These are phyloP conservation scores for Barnettozyma pratensis DNA, from an alignment of 805 yeast species.

Conservation along the genomic window DNA sequence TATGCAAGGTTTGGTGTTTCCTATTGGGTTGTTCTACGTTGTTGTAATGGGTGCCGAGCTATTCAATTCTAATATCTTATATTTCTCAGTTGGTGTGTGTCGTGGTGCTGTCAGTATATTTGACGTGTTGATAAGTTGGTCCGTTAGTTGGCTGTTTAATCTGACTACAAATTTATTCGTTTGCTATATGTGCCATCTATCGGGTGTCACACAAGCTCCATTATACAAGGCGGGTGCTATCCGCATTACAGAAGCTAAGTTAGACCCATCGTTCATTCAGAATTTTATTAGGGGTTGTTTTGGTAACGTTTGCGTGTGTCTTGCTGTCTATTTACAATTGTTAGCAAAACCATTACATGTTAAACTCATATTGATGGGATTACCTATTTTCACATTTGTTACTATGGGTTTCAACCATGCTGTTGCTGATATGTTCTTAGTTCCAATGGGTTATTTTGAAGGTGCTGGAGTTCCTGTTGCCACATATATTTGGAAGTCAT, in stretches of 20 bases:
- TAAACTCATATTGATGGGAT: constrained; percentile 51
- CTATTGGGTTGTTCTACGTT: constrained; percentile 72
- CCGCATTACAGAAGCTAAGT: constrained; percentile 38
- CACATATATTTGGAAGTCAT: constrained; percentile 62
- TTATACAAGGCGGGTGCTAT: constrained; percentile 43
- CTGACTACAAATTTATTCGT: constrained; percentile 61
- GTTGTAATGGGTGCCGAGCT: constrained; percentile 71
- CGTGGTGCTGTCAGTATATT: constrained; percentile 65
- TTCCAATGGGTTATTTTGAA: constrained; percentile 63
- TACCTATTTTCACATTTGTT: constrained; percentile 79
- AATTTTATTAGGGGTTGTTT: constrained; percentile 67
- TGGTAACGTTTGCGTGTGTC: constrained; percentile 71
- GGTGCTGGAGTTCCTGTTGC: constrained; percentile 62
- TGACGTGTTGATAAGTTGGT: constrained; percentile 63
- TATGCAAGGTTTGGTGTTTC: constrained; percentile 57
- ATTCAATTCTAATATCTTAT: constrained; percentile 69
- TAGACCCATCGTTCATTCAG: constrained; percentile 47
- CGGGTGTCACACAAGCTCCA: constrained; percentile 42
- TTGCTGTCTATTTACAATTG: constrained; percentile 72
- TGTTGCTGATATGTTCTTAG: constrained; percentile 75
- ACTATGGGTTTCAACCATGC: constrained; percentile 72
- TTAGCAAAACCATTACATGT: constrained; percentile 80
- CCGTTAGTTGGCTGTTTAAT: constrained; percentile 62
- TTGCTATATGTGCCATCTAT: constrained; percentile 54
- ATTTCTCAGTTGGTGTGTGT: constrained; percentile 61